Percentiles rank a stretch among this genome's conserved stretches.
These are phyloP conservation scores for Pestalotiopsis sp. DNA, from an alignment of 2,329 filamentous ascomycete species.

Conservation along the genomic window DNA sequence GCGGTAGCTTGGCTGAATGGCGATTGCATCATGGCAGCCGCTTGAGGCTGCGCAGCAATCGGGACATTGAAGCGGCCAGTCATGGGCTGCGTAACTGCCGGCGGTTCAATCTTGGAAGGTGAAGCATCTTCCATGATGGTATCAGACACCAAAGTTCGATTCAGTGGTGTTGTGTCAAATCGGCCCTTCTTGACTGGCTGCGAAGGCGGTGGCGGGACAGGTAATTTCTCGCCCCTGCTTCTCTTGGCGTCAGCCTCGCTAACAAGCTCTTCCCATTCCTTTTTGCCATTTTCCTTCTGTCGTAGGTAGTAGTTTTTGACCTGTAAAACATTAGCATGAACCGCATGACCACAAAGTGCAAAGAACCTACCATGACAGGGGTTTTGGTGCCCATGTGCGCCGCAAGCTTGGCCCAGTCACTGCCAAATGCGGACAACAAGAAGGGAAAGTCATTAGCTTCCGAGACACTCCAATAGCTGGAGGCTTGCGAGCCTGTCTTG, in stretches of 20 bases:
- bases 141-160: conserved; percentile 54
- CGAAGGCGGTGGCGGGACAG: conserved; percentile 61
- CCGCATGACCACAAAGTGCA: conserved; percentile 4
- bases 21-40: conserved; percentile 27
- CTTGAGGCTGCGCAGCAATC: conserved; percentile 44
- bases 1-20: conserved; percentile 31
- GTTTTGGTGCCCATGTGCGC: conserved; percentile 83
- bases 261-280: conserved; percentile 64
- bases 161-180: conserved; percentile 46
- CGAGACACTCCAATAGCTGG: conserved; percentile 86
- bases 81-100: conserved; percentile 36
- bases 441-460: conserved; percentile 78
- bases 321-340: conserved; percentile 39
- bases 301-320: conserved; percentile 71
- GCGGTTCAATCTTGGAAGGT: conserved; percentile 47
- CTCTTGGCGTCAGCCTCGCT: conserved; percentile 62
- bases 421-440: conserved; percentile 74
- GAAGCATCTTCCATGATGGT: conserved; percentile 46
- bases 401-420: conserved; percentile 77
- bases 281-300: conserved; percentile 62
- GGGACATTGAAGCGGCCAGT: conserved; percentile 48
- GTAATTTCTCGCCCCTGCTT: conserved; percentile 58
- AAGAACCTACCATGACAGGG: conserved; percentile 72
- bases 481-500: conserved; percentile 61
- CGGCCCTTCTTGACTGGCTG: conserved; percentile 52